Evolutionary conservation across 2,329 filamentous ascomycete genomes (phyloP), one percentile per base, ranked within the genome.

Genomic region (Ciborinia camelliae): DNA sequence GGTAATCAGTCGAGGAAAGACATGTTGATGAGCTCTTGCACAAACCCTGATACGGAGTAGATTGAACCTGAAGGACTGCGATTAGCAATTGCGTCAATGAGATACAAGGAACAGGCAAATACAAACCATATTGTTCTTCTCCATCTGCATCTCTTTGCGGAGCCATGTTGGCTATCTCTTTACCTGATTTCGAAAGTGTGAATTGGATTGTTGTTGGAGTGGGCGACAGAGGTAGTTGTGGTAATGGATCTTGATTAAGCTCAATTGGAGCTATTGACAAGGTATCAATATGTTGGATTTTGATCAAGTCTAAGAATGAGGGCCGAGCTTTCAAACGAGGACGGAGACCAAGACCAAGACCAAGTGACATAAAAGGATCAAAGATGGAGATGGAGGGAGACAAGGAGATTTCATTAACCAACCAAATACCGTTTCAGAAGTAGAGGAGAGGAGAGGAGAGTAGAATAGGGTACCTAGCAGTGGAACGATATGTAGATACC

Each of bases 41-140:
- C 79, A 70, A 78, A 84, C 82, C 82, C 84, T 62, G 88, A 90
- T 73, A 91, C 81, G 68, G 88, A 91, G 81, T 87, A 91, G 79
- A 91, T 85, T 68, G 81, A 79, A 73, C 86, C 82, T 83, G 70
- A 5, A 66, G 41, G 67, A 60, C 43, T 66, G 62, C 47, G 55
- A 58, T 75, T 70, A 75, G 72, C 66, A 68, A 58, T 41, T 45
- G 37, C 26, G 28, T 55, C 59, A 39, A 39, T 50, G 50, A 23
- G 32, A 26, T 35, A 68, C 64, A 60, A 63, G 52, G 48, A 58
- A 60, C 35, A 18, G 50, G 51, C 61, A 53, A 63, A 64, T 63
- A 72, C 78, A 62, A 77, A 82, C 84, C 88, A 81, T 84, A 79
- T 71, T 85, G 79, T 63, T 81, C 79, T 74, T 87, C 84, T 62